Base-by-base conservation (phyloP, 2,329 filamentous ascomycete species). In the Sphaerostilbella broomeana region DNA sequence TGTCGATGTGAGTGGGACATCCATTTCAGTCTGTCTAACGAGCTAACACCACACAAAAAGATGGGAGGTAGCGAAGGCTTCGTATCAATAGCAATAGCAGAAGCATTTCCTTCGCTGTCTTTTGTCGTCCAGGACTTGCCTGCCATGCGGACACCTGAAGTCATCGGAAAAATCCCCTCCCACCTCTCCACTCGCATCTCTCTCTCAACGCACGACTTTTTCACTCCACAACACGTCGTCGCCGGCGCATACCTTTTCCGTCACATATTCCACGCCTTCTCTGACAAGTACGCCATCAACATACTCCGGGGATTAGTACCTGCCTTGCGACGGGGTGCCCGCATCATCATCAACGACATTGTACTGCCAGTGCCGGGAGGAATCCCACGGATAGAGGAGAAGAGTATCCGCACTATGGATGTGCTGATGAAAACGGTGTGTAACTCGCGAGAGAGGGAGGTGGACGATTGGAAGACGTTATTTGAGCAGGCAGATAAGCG, bases 211-310 rank as follows among this genome's bases (percentile, higher is more conserved):
- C 72, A 79, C 52, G 67, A 75, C 50, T 74, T 79, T 51, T 73
- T 76, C 52, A 54, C 60, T 3, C 60, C 63, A 20, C 74, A 79
- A 52, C 62, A 66, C 0, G 60, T 70, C 6, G 63, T 54, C 1
- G 73, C 70, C 1, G 70, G 72, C 46, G 57, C 74, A 20, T 78
- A 76, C 56, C 59, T 75, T 39, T 65, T 76, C 53, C 68, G 70
- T 29, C 67, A 67, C 58, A 72, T 78, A 42, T 57, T 79, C 19
- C 73, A 79, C 54, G 72, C 76, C 56, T 74, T 72, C 56, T 65
- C 71, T 0, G 71, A 74, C 31, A 62, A 63, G 15, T 65, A 70
- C 37, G 60, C 61, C 2, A 48, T 65, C 21, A 54, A 58, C 18
- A 68, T 74, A 26, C 54, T 69, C 19, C 56, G 59, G 37, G 64